These are phyloP conservation scores for Amaranthus palmeri DNA, from an alignment of 148 eudicot species.

Conservation along the genomic window DNA sequence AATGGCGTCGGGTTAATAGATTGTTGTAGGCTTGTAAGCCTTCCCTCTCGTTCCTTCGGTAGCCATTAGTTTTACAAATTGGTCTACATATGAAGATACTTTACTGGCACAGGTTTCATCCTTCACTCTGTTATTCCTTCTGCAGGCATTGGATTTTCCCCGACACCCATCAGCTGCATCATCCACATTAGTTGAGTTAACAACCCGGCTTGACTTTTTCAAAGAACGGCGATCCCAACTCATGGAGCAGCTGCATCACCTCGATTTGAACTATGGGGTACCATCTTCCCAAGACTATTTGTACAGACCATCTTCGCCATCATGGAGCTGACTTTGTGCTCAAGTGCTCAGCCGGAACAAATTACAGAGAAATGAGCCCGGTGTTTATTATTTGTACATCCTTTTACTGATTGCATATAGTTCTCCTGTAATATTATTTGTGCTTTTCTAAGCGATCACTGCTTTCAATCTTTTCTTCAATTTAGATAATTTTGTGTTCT, in stretches of 20 bases:
- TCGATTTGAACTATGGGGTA: slow-evolving; percentile 66
- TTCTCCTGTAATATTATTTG: slow-evolving; percentile 20
- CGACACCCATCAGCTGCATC: slow-evolving; percentile 63
- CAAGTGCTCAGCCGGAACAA: slow-evolving; percentile 4
- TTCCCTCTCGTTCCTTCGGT: no score
- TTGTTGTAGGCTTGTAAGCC: no score
- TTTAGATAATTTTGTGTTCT: slow-evolving; percentile 15
- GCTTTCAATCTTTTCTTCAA: slow-evolving; percentile 11
- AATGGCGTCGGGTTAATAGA: no score
- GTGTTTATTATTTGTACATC: slow-evolving; percentile 41
- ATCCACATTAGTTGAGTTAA: slow-evolving; percentile 87
- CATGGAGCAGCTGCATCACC: slow-evolving; percentile 96
- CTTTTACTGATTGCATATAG: slow-evolving; percentile 42
- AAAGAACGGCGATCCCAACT: slow-evolving; percentile 94
- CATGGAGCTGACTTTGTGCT: slow-evolving; percentile 59
- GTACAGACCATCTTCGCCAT: slow-evolving; percentile 73
- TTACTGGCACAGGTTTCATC: background rate
- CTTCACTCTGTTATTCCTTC: background rate
- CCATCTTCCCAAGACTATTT: slow-evolving; percentile 56
- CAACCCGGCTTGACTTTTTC: slow-evolving; percentile 96
- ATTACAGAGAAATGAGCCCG: slow-evolving; percentile 6
- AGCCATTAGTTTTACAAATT: background rate
- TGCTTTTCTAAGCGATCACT: slow-evolving; percentile 12
- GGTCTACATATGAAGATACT: background rate
- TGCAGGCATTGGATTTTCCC: slow-evolving; percentile 67